Conservation (phyloP, 2,329 filamentous ascomycete genomes). For the Colletotrichum falcatum region DNA sequence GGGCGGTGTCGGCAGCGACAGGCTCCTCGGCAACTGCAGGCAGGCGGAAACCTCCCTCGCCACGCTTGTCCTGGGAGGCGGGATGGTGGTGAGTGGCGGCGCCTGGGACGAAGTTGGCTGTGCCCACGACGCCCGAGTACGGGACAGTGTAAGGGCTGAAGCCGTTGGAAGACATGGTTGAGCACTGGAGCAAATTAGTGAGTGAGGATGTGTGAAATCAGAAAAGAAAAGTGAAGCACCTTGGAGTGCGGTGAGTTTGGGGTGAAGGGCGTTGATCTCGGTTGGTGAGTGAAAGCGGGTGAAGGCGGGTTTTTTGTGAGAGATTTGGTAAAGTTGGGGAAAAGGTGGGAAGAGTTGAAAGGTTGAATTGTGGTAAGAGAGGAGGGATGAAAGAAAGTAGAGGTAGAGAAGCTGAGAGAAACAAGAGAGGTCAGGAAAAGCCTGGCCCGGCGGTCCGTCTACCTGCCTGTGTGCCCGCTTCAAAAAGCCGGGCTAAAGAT, state of each 20-base stretch:
- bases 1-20: neutral
- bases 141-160: constrained; percentile 35
- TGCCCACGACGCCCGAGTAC: constrained; percentile 24
- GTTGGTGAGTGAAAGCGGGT: neutral
- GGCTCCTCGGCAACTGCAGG: constrained; percentile 6
- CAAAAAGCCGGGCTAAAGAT: neutral
- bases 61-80: neutral
- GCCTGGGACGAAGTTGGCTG: constrained; percentile 5
- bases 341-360: no score
- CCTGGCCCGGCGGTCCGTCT: neutral
- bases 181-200: neutral
- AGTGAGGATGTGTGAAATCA: no score
- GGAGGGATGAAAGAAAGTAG: neutral
- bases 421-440: neutral
- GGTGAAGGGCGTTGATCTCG: neutral
- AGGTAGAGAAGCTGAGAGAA: neutral
- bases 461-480: neutral
- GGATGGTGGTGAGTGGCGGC: constrained; percentile 3
- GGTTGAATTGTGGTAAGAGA: no score
- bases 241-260: neutral
- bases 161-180: constrained; percentile 19
- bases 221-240: neutral
- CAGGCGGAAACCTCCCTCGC: neutral
- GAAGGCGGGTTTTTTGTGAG: neutral
- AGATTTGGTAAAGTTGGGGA: neutral